These are phyloP conservation scores for Arthrobotrys entomopaga DNA, from an alignment of 2,329 filamentous ascomycete species.

Conservation along the genomic window DNA sequence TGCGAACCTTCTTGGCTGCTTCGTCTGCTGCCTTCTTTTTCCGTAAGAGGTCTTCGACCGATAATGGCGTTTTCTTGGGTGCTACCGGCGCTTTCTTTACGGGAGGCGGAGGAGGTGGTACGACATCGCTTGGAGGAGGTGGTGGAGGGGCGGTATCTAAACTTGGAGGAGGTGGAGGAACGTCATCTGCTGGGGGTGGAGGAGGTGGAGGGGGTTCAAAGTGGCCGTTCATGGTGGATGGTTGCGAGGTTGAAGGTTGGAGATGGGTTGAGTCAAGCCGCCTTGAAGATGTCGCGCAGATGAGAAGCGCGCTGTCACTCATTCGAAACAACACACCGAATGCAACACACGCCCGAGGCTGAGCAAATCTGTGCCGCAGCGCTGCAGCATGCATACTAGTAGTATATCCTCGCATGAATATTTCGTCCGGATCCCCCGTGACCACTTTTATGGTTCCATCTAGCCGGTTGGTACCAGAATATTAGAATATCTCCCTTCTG, in stretches of 20 bases:
- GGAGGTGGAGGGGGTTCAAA: conserved; percentile 61
- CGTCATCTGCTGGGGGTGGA: conserved; percentile 62
- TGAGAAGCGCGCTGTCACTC: neutral
- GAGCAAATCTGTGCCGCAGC: neutral
- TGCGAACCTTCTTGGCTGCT: conserved; percentile 76
- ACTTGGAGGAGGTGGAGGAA: conserved; percentile 63
- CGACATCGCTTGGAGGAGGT: conserved; percentile 58
- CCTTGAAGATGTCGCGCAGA: neutral
- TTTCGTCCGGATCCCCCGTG: no score
- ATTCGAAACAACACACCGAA: neutral
- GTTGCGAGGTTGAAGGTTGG: conserved; percentile 54
- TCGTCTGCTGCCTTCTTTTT: conserved; percentile 88
- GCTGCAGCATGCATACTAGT: no score
- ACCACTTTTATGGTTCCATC: no score
- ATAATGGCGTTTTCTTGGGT: conserved; percentile 69
- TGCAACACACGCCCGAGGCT: neutral
- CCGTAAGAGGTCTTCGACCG: conserved; percentile 83
- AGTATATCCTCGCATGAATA: neutral
- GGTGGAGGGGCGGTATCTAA: conserved; percentile 61
- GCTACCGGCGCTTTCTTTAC: conserved; percentile 62
- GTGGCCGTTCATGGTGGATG: conserved; percentile 51
- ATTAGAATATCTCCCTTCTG: no score
- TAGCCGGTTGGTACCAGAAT: no score
- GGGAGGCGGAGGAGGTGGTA: conserved; percentile 60
- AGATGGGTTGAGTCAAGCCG: neutral